Base-by-base conservation (phyloP, 345 rosid species). In the Turnera subulata region DNA sequence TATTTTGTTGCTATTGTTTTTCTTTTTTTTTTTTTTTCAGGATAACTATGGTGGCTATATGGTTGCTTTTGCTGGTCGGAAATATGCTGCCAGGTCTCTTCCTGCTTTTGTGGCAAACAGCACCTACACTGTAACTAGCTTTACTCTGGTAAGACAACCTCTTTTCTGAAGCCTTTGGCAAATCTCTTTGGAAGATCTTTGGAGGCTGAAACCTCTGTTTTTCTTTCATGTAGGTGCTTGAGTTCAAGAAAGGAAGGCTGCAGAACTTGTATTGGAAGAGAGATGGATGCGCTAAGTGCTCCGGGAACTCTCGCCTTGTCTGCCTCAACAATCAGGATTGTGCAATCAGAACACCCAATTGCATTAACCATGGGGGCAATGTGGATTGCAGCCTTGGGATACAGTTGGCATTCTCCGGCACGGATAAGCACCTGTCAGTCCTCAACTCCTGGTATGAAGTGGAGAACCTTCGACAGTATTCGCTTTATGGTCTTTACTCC, bases 391-490 rank as follows among this genome's bases (percentile, higher is more conserved):
- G 95, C 72, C 75, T 94, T 11, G 97, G 97, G 66, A 90, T 94
- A 59, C 99, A 94, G 21, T 56, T 94, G 63, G 95, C 99, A 22
- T 90, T 94, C 76, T 90, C 97, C 1, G 99, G 99, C 51, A 94
- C 97, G 0, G 99, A 94, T 67, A 90, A 94, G 76, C 99, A 94
- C 68, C 72, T 79, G 53, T 66, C 86, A 5, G 88, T 64, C 6
- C 78, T 94, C 59, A 94, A 94, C 67, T 88, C 99, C 2, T 94
- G 99, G 99, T 94, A 94, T 21, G 97, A 94, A 67, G 91, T 94
- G 21, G 87, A 81, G 45, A 93, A 90, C 58, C 86, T 93, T 43
- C 73, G 95, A 37, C 97, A 93, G 72, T 93, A 89, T 78, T 93
- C 99, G 0, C 96, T 93, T 50, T 90, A 70, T 55, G 83, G 84